phyloP scores from a whole-genome alignment of 768 basidiomycete genomes.

The Dictyophora rubrovolvata region DNA sequence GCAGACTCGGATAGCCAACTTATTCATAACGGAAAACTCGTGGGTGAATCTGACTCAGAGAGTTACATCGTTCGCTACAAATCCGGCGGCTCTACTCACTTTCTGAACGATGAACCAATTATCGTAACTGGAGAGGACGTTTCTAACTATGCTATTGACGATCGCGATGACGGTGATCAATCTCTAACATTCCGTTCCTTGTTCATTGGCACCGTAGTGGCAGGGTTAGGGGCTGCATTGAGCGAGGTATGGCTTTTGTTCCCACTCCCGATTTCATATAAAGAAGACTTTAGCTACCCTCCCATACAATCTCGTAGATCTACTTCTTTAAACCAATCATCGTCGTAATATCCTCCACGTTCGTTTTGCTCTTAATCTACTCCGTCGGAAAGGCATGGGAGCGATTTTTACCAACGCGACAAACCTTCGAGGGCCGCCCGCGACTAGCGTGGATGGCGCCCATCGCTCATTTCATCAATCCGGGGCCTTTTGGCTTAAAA shows the following conservation, averaged over 20 bases:
- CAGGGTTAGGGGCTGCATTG: constrained; percentile 49
- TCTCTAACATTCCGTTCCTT: constrained; percentile 48
- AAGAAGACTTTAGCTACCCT: too few species aligned
- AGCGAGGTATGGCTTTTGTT: constrained; percentile 31
- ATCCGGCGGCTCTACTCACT: not conserved
- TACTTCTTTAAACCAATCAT: constrained; percentile 51
- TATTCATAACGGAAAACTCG: not conserved
- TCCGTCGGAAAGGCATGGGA: constrained; percentile 43
- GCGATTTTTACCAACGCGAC: not conserved
- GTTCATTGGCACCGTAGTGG: constrained; percentile 44
- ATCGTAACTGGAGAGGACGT: constrained; percentile 15
- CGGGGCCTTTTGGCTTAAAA: constrained; percentile 46
- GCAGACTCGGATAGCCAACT: not conserved
- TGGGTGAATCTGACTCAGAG: not conserved
- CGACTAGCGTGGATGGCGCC: constrained; percentile 31
- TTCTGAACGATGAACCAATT: constrained; percentile 11
- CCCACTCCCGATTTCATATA: not conserved
- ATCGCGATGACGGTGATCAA: constrained; percentile 47
- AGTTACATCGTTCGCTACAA: not conserved
- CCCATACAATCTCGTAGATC: constrained; percentile 27
- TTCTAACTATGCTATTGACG: constrained; percentile 36
- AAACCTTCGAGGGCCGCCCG: constrained; percentile 30
- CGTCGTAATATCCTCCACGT: constrained; percentile 42
- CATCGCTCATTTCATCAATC: constrained; percentile 41
- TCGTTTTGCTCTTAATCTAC: constrained; percentile 45